Conservation (phyloP, 768 basidiomycete species). For the Tricholoma terreum region DNA sequence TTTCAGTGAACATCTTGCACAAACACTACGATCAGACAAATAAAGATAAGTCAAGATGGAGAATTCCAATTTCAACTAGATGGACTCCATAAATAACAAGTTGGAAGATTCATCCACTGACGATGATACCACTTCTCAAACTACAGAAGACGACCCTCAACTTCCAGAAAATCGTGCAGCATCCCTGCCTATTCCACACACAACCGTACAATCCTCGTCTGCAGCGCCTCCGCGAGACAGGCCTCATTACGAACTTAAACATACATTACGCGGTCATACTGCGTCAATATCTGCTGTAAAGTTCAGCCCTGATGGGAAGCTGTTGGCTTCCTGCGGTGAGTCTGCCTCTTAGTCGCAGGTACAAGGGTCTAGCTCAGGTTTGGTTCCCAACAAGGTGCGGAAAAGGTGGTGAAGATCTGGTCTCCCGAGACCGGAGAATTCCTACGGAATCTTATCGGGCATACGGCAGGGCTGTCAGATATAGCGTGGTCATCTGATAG, state of each 20-base stretch:
- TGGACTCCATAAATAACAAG: constrained; percentile 41
- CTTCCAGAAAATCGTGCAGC: constrained; percentile 56
- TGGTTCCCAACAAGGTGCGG: constrained; percentile 50
- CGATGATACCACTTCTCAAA: constrained; percentile 72
- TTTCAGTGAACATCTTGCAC: too few species aligned
- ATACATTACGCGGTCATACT: constrained; percentile 74
- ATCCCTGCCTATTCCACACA: constrained; percentile 31
- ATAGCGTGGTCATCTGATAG: constrained; percentile 88
- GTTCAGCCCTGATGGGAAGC: constrained; percentile 85
- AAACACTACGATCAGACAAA: too few species aligned
- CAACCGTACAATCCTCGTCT: constrained; percentile 31
- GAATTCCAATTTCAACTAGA: constrained; percentile 8
- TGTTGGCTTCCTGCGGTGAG: constrained; percentile 86
- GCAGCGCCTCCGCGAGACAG: constrained; percentile 36
- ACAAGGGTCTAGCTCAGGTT: constrained; percentile 11
- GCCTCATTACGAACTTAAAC: constrained; percentile 68
- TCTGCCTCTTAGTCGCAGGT: constrained; percentile 14
- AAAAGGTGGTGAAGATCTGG: constrained; percentile 80
- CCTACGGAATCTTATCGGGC: constrained; percentile 70
- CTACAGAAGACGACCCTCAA: constrained; percentile 83
- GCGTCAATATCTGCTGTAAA: constrained; percentile 85
- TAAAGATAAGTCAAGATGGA: too few species aligned
- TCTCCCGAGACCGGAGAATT: constrained; percentile 76
- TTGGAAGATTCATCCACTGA: constrained; percentile 54
- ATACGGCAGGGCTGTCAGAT: constrained; percentile 83